Conservation (phyloP, 2,329 filamentous ascomycete genomes). For the Neurospora sp. region DNA sequence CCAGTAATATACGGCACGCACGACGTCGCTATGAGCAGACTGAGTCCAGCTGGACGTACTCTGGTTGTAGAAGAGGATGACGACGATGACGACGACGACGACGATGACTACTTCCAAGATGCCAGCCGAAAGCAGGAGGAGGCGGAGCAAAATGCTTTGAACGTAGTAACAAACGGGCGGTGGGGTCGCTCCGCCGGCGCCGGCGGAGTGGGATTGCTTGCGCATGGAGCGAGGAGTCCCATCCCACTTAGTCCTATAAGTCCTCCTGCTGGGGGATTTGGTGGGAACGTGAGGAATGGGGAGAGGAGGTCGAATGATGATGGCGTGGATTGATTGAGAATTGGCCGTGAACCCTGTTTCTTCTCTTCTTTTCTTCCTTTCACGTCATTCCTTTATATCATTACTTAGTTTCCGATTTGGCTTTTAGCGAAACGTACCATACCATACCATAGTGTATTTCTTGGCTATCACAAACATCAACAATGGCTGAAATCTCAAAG, state of each 20-base stretch:
- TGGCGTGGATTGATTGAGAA: conserved; percentile 8
- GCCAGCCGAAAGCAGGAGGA: conserved; percentile 5
- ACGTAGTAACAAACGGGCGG: conserved; percentile 27
- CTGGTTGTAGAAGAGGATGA: conserved; percentile 29
- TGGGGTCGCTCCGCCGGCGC: conserved; percentile 25
- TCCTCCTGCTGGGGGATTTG: not conserved
- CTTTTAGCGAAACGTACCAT: not conserved
- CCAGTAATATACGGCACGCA: not conserved
- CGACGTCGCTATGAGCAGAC: conserved; percentile 32
- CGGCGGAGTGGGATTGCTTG: not conserved
- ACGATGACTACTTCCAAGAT: conserved; percentile 3
- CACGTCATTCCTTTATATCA: not conserved
- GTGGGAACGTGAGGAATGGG: conserved; percentile 4
- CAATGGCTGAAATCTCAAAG: not conserved
- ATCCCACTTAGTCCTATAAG: not conserved
- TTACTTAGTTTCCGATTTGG: not conserved
- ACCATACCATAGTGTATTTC: not conserved
- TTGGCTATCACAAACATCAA: not conserved
- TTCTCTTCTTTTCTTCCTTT: not conserved
- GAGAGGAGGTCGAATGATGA: conserved; percentile 9
- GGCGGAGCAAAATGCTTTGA: conserved; percentile 13
- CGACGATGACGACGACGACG: conserved; percentile 24
- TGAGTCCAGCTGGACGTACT: conserved; percentile 35
- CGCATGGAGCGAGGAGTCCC: not conserved
- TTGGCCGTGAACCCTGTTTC: not conserved